phyloP scores from a whole-genome alignment of 2,329 filamentous ascomycete species.

The Paracamarosporium sp. region DNA sequence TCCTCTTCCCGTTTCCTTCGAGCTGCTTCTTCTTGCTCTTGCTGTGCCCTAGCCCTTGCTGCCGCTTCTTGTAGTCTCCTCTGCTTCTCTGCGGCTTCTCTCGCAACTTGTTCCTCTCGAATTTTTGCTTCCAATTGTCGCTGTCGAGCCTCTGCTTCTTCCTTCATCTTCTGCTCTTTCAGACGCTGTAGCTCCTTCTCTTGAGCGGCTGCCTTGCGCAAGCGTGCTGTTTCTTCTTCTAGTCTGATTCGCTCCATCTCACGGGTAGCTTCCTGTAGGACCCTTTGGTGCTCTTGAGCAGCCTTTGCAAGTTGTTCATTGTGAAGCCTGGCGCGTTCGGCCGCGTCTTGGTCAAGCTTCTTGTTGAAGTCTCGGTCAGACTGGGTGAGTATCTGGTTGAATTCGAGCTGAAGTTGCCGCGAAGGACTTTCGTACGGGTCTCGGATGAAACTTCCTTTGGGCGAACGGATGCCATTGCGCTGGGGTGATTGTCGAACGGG shows the following conservation, averaged over 20 bases:
- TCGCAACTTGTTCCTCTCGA: slow-evolving; percentile 39
- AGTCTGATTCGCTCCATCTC: slow-evolving; percentile 58
- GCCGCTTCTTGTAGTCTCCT: slow-evolving; percentile 38
- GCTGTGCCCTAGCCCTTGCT: slow-evolving; percentile 37
- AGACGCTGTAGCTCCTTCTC: slow-evolving; percentile 48
- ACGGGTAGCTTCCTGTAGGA: slow-evolving; percentile 63
- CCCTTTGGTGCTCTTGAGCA: slow-evolving; percentile 69
- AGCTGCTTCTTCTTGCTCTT: slow-evolving; percentile 36
- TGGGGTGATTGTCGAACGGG: slow-evolving; percentile 40
- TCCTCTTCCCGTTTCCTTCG: slow-evolving; percentile 38
- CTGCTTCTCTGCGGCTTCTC: slow-evolving; percentile 34
- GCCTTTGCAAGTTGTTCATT: slow-evolving; percentile 71
- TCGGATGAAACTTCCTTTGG: slow-evolving; percentile 28
- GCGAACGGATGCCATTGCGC: slow-evolving; percentile 31
- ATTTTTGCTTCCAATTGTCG: slow-evolving; percentile 42
- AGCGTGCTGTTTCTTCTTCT: slow-evolving; percentile 47
- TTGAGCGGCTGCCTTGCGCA: slow-evolving; percentile 44
- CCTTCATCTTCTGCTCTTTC: slow-evolving; percentile 52
- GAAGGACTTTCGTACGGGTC: slow-evolving; percentile 42
- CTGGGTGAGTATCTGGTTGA: slow-evolving; percentile 50
- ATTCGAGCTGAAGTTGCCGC: slow-evolving; percentile 47
- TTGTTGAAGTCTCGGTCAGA: slow-evolving; percentile 59
- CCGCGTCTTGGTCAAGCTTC: slow-evolving; percentile 66
- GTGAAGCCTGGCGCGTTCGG: slow-evolving; percentile 69
- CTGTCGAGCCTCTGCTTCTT: slow-evolving; percentile 44